These are phyloP conservation scores for Taiozyma sp. DNA, from an alignment of 1,139 yeast species.

Conservation along the genomic window DNA sequence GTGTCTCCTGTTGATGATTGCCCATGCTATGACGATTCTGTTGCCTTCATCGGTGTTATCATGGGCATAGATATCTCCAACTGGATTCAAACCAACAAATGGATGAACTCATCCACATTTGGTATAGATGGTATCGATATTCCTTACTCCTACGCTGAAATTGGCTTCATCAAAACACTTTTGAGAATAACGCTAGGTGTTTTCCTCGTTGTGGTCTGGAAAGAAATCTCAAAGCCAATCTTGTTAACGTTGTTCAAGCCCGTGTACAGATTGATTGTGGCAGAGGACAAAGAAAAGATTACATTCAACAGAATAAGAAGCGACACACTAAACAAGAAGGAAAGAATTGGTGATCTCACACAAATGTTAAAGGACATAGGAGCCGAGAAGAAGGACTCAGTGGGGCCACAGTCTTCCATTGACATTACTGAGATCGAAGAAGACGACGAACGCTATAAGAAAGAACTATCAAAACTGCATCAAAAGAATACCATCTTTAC, in stretches of 20 bases:
- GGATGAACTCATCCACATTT: slow-evolving; percentile 19
- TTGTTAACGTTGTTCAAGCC: slow-evolving; percentile 47
- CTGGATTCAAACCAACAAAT: slow-evolving; percentile 23
- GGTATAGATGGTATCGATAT: slow-evolving; percentile 22
- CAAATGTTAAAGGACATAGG: slow-evolving; percentile 25
- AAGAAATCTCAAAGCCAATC: slow-evolving; percentile 56
- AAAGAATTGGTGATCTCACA: slow-evolving; percentile 33
- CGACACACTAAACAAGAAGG: slow-evolving; percentile 27
- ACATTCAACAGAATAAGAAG: slow-evolving; percentile 21
- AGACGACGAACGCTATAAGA: slow-evolving; percentile 13
- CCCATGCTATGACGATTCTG: slow-evolving; percentile 95
- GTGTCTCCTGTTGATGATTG: slow-evolving; percentile 90
- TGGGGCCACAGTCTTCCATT: slow-evolving; percentile 21
- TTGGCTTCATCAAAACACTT: slow-evolving; percentile 38
- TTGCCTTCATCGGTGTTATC: slow-evolving; percentile 88
- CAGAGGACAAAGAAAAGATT: slow-evolving; percentile 2
- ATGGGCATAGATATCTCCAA: slow-evolving; percentile 52
- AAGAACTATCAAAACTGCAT: slow-evolving; percentile 18
- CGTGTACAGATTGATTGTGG: slow-evolving; percentile 34
- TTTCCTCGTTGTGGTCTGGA: slow-evolving; percentile 59
- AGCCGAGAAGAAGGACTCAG: slow-evolving; percentile 11
- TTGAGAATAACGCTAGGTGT: slow-evolving; percentile 55
- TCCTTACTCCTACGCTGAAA: slow-evolving; percentile 33
- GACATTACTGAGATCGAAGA: slow-evolving; percentile 20
- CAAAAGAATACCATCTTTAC: slow-evolving; percentile 16